These are phyloP conservation scores for Symbiodinium pilosum DNA, from an alignment of 73 alveolate genomes.

Conservation along the genomic window DNA sequence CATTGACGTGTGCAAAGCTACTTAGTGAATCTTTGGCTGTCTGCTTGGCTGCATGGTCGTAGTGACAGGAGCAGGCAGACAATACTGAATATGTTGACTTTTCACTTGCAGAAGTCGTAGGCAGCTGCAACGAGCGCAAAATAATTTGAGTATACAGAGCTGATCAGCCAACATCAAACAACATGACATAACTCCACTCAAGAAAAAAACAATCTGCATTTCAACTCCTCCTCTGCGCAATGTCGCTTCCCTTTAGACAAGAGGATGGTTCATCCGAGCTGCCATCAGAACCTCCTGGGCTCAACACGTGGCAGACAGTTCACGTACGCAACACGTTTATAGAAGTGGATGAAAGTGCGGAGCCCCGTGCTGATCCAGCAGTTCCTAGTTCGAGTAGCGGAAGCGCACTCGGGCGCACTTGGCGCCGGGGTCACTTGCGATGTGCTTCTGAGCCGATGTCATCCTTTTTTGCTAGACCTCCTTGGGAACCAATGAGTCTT, in stretches of 20 bases:
- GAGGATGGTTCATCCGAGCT: not conserved
- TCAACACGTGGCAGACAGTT: slow-evolving; percentile 70
- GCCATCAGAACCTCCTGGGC: slow-evolving; percentile 48
- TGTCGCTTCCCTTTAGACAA: slow-evolving; percentile 20
- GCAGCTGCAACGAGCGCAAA: no score
- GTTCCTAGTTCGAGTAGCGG: slow-evolving; percentile 7
- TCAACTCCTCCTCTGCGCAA: not conserved
- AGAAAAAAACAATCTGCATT: no score
- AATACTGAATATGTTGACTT: no score
- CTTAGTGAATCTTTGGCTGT: no score
- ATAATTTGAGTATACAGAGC: no score
- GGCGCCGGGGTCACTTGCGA: slow-evolving; percentile 90
- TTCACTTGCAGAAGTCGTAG: no score
- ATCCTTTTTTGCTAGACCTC: slow-evolving; percentile 23
- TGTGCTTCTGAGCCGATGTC: slow-evolving; percentile 91
- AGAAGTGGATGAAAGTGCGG: slow-evolving; percentile 54
- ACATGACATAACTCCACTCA: no score
- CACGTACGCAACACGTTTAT: slow-evolving; percentile 77
- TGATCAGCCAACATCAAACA: no score
- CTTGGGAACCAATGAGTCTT: slow-evolving; percentile 88
- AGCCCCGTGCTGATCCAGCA: slow-evolving; percentile 36
- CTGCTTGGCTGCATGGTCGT: no score
- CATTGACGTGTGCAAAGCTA: no score
- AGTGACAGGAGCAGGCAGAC: no score
- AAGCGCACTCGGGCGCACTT: slow-evolving; percentile 75